A percentile compares a stretch with the other conserved stretches of the same genome.
Evolutionary conservation across 768 basidiomycete genomes (phyloP).

Genomic region (Kockovaella imperatae): DNA sequence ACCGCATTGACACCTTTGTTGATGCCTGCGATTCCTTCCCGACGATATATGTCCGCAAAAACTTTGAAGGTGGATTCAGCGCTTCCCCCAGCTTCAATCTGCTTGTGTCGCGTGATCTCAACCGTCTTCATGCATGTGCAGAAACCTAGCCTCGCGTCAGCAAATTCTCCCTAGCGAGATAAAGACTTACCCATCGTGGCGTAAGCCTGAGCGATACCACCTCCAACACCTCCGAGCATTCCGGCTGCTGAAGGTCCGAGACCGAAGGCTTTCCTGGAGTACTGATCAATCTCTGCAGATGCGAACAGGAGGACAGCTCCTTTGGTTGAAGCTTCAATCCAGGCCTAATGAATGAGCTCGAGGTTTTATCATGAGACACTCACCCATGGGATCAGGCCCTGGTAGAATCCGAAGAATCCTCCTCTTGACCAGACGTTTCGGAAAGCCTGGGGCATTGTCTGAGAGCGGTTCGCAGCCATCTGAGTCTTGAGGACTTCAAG

Average conservation of each 20-base stretch:
- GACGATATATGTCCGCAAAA: constrained; percentile 86
- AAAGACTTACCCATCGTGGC: constrained; percentile 90
- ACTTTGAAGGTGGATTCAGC: constrained; percentile 89
- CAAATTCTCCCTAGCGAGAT: neutral
- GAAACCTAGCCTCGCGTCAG: constrained; percentile 58
- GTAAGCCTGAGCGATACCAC: constrained; percentile 95
- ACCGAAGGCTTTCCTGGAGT: constrained; percentile 55
- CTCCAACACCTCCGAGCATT: constrained; percentile 91
- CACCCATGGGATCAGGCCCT: constrained; percentile 98
- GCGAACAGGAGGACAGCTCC: constrained; percentile 93
- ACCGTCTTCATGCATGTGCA: constrained; percentile 99
- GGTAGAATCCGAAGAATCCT: constrained; percentile 82
- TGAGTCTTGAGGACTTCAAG: constrained; percentile 98
- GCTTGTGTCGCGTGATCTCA: constrained; percentile 67
- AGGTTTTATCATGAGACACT: constrained; percentile 29
- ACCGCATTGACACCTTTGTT: constrained; percentile 93
- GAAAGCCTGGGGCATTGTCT: constrained; percentile 80
- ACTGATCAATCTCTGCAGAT: constrained; percentile 83
- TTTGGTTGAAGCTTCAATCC: constrained; percentile 99
- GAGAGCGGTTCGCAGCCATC: constrained; percentile 94
- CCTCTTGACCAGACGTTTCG: constrained; percentile 85
- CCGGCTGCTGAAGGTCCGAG: constrained; percentile 75
- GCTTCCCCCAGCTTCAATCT: constrained; percentile 70
- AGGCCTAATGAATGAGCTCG: constrained; percentile 56
- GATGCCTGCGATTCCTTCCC: constrained; percentile 88